A percentile compares a stretch with the other conserved stretches of the same genome.
Conservation (phyloP, 805 yeast genomes). For the Kockiozyma suomiensis region DNA sequence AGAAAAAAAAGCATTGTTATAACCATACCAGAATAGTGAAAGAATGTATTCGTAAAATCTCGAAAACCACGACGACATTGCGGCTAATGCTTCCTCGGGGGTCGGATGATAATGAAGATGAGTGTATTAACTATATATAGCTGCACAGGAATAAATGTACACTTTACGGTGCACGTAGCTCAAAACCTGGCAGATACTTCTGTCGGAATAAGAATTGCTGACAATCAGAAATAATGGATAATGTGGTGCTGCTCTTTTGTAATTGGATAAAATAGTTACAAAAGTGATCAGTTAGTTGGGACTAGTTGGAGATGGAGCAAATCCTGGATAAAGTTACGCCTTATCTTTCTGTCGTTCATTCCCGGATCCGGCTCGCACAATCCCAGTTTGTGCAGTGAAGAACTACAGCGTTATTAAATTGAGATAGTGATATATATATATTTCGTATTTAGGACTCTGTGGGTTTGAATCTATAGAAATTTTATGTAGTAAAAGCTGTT, state of each 20-base stretch:
- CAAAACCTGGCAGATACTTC: not conserved
- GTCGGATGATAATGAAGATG: not conserved
- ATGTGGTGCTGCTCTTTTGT: no score
- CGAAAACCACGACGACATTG: slow-evolving; percentile 28
- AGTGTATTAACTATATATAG: not conserved
- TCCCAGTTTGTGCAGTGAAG: not conserved
- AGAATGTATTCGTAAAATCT: slow-evolving; percentile 40
- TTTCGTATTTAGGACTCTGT: no score
- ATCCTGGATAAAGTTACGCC: slow-evolving; percentile 5
- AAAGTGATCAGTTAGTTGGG: not conserved
- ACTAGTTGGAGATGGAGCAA: not conserved
- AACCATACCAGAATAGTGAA: slow-evolving; percentile 42
- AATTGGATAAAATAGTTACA: no score
- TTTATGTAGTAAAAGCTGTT: no score
- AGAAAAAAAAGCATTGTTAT: no score
- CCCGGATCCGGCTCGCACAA: slow-evolving; percentile 6
- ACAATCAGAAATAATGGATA: not conserved
- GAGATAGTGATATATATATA: no score
- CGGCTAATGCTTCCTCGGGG: not conserved
- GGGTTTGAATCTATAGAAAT: no score
- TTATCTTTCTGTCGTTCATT: not conserved
- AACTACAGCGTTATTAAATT: no score
- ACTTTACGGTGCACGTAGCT: no score
- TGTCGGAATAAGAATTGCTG: no score
- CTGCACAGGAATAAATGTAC: no score